phyloP scores from a whole-genome alignment of 495 filamentous ascomycete species.

The Poronia punctata region DNA sequence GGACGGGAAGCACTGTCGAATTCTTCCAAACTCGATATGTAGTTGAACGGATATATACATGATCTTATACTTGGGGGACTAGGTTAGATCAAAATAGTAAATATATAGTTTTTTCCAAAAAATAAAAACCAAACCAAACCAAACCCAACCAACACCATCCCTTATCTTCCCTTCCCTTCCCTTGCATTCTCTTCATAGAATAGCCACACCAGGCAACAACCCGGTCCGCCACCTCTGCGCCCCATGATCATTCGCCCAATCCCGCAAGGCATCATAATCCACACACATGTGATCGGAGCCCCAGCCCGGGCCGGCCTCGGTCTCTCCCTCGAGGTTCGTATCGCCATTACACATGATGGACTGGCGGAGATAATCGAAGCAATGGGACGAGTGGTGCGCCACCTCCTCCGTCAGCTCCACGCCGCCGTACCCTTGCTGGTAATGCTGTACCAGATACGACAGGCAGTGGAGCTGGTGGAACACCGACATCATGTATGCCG shows the following conservation, averaged over 20 bases:
- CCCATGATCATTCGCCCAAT: conserved; percentile 33
- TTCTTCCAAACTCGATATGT: too few relatives aligned
- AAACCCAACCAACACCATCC: too few relatives aligned
- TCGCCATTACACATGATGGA: conserved; percentile 41
- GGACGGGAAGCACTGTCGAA: too few relatives aligned
- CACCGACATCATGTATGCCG: conserved; percentile 43
- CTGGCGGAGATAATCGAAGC: conserved; percentile 44
- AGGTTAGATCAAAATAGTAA: too few relatives aligned
- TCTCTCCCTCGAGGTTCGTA: conserved; percentile 40
- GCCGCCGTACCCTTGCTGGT: conserved; percentile 34
- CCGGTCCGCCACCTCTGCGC: conserved; percentile 25
- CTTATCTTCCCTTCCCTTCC: too few relatives aligned
- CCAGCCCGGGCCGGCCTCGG: conserved; percentile 35
- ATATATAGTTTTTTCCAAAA: too few relatives aligned
- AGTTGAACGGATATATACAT: too few relatives aligned
- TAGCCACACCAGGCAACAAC: conserved; percentile 21
- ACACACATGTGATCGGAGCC: conserved; percentile 34
- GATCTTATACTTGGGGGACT: too few relatives aligned
- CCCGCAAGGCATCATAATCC: conserved; percentile 34
- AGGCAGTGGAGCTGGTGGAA: conserved; percentile 50
- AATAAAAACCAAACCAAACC: too few relatives aligned
- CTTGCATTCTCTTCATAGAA: too few relatives aligned
- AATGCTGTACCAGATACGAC: conserved; percentile 37
- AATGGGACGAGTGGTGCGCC: conserved; percentile 41
- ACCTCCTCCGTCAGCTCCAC: conserved; percentile 29